Evolutionary conservation across 495 filamentous ascomycete genomes (phyloP).

Genomic region (Annulohypoxylon stygium): DNA sequence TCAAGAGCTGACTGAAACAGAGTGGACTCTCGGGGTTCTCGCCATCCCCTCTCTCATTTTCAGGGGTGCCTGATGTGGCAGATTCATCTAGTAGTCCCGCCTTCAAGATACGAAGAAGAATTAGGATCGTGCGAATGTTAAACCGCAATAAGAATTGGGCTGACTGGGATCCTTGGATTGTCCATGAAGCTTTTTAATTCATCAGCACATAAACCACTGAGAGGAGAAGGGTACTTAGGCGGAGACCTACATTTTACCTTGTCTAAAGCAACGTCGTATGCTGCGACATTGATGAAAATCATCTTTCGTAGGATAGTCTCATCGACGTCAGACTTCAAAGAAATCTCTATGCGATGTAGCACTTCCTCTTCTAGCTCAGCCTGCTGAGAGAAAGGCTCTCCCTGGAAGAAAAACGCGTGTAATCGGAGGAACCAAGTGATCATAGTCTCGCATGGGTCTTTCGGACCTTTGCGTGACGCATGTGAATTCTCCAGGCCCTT

Average conservation of each 20-base stretch:
- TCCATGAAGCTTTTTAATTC: constrained; percentile 50
- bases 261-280: constrained; percentile 76
- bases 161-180: constrained; percentile 62
- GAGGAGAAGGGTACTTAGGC: neutral
- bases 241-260: constrained; percentile 70
- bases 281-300: constrained; percentile 86
- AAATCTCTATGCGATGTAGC: constrained; percentile 77
- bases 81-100: constrained; percentile 70
- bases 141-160: constrained; percentile 81
- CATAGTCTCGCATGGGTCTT: constrained; percentile 61
- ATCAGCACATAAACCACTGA: constrained; percentile 40
- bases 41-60: constrained; percentile 5
- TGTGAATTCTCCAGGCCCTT: constrained; percentile 65
- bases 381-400: constrained; percentile 74
- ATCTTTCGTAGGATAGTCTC: constrained; percentile 77
- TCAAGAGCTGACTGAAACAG: constrained; percentile 36
- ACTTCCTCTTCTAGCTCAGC: constrained; percentile 90
- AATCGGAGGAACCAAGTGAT: constrained; percentile 87
- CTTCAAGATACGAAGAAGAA: constrained; percentile 78
- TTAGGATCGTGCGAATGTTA: constrained; percentile 85
- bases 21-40: constrained; percentile 41
- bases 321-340: constrained; percentile 73
- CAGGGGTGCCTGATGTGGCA: constrained; percentile 23
- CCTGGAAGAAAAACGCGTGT: constrained; percentile 85
- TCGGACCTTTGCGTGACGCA: constrained; percentile 38